Evolutionary conservation across 305 asterid genomes (phyloP), one percentile per base, ranked within the genome.

Genomic region (Coffea humblotiana): DNA sequence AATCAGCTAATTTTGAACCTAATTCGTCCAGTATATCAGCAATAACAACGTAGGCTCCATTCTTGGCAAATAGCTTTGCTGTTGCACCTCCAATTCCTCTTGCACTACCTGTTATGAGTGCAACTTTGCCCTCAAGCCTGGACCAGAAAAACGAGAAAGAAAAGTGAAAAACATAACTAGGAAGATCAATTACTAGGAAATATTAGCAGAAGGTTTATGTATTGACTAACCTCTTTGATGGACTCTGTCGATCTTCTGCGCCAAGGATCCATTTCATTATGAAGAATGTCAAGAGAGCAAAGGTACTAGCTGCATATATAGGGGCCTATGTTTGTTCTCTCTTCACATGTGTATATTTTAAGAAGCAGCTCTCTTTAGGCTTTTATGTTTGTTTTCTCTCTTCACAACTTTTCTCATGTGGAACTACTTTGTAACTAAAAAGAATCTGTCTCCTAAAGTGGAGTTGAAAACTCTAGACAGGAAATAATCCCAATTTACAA

Each of bases 1-100:
- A 82, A 9, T 83, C 88, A 0, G 99, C 98, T 63, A 95, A 80
- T 14, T 74, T 64, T 11, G 74, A 27, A 12, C 99, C 99, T 29
- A 77, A 71, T 7, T 85, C 91, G 71, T 92, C 94, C 3, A 93
- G 86, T 78, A 92, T 81, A 84, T 93, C 97, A 2, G 97, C 99
- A 8, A 95, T 88, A n/a, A 95, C 81, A 8, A 93, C 97, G 32
- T 84, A 61, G 16, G 94, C 98, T 67, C 99, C 99, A 18, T 90
- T 84, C 29, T 89, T 85, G 0, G 96, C 93, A 6, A 95, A 88
- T 13, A 87, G 64, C 83, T 85, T 84, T 2, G 98, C 94, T 3
- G 99, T 92, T 73, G 97, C 94, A 2, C 91, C 99, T 65, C 99
- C 99, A 13, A 95, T 93, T 56, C 99, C 97, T 84, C 99, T 84